Evolutionary conservation across 225 moss, liverwort and hornwort genomes (phyloP).

Genomic region (Antitrichia curtipendula): DNA sequence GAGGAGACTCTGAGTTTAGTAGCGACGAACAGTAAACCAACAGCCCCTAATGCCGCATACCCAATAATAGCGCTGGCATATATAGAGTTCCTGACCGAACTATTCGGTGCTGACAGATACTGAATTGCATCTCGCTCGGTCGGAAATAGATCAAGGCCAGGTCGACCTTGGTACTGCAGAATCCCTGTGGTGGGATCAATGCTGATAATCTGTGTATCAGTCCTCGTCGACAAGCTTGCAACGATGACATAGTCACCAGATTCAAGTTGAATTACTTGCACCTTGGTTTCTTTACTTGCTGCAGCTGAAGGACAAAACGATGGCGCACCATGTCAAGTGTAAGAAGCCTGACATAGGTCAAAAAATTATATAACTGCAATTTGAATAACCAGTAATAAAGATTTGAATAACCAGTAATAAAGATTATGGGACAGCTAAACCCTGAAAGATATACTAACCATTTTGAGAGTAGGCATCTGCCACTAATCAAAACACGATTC

Average conservation of each 20-base stretch:
- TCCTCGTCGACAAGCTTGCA: slow-evolving; percentile 69
- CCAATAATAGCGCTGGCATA: slow-evolving; percentile 72
- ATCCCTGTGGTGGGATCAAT: slow-evolving; percentile 88
- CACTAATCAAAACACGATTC: background rate
- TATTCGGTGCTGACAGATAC: slow-evolving; percentile 21
- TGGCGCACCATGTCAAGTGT: background rate
- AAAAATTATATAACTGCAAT: background rate
- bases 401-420: background rate
- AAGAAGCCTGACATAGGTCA: background rate
- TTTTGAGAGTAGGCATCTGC: background rate
- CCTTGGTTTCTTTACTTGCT: slow-evolving; percentile 60
- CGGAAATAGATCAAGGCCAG: slow-evolving; percentile 61
- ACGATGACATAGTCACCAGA: slow-evolving; percentile 74
- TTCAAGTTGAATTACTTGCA: slow-evolving; percentile 69
- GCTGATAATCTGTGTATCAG: slow-evolving; percentile 78
- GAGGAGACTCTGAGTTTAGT: slow-evolving; percentile 50
- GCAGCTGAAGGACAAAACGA: slow-evolving; percentile 16
- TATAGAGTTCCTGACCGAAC: slow-evolving; percentile 26
- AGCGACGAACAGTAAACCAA: slow-evolving; percentile 73
- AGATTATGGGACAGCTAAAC: background rate
- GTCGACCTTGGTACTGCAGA: slow-evolving; percentile 65
- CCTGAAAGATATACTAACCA: background rate
- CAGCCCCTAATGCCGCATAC: slow-evolving; percentile 75
- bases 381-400: background rate
- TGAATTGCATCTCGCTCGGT: slow-evolving; percentile 68